Conservation (phyloP, 2,329 filamentous ascomycete species). For the Sporothrix mexicana region DNA sequence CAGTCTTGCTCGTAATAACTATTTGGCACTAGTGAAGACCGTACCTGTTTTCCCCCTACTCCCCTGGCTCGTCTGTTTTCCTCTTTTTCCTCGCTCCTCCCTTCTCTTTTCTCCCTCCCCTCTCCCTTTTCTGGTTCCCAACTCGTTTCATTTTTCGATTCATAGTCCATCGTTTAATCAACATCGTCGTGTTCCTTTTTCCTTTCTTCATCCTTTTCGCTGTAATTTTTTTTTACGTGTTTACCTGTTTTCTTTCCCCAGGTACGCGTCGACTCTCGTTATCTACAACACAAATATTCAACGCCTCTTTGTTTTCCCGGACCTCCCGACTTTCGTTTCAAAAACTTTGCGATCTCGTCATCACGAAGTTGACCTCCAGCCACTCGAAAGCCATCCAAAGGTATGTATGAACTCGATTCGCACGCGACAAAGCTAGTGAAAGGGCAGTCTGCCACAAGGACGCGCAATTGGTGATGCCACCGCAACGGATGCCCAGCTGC, state of each 20-base stretch:
- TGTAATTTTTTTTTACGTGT: constrained; percentile 31
- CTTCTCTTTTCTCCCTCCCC: constrained; percentile 28
- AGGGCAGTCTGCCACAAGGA: background rate
- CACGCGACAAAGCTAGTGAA: background rate
- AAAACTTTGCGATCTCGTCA: constrained; percentile 19
- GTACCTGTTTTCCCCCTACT: constrained; percentile 29
- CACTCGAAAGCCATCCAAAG: constrained; percentile 4
- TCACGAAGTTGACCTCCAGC: background rate
- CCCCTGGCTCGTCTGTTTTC: constrained; percentile 28
- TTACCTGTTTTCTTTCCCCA: constrained; percentile 30
- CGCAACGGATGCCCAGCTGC: background rate
- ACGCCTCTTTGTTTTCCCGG: constrained; percentile 4
- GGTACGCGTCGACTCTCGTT: constrained; percentile 37
- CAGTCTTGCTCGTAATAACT: constrained; percentile 30
- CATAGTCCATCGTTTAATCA: constrained; percentile 38
- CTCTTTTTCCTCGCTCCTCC: constrained; percentile 26
- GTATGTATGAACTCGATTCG: constrained; percentile 17
- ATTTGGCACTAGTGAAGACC: constrained; percentile 20
- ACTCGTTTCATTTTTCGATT: constrained; percentile 31
- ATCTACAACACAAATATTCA: constrained; percentile 19
- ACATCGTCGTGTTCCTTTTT: constrained; percentile 32
- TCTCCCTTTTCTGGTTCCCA: constrained; percentile 29
- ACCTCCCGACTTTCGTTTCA: constrained; percentile 28
- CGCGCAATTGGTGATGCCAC: background rate
- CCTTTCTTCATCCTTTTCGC: constrained; percentile 29